phyloP scores from a whole-genome alignment of 306 rosid genomes.

The Aeschynomene evenia region DNA sequence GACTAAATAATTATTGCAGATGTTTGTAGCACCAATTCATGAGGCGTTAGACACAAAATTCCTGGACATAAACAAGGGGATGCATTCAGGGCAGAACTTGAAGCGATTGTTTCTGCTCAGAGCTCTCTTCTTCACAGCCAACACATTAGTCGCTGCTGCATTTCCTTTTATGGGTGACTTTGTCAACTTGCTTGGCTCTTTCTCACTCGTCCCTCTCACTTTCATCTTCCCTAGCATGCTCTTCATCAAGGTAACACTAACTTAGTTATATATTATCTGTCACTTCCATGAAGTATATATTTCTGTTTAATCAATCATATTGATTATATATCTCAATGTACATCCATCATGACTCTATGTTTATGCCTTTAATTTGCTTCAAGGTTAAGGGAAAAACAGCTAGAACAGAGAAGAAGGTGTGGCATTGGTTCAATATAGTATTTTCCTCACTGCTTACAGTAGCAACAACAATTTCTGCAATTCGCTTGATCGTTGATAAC shows the following conservation, averaged over 20 bases:
- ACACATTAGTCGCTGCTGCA: slow-evolving; percentile 49
- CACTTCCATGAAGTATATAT: too few relatives aligned
- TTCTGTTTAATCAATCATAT: too few relatives aligned
- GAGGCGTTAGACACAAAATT: slow-evolving; percentile 54
- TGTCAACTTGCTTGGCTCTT: slow-evolving; percentile 55
- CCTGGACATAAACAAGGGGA: slow-evolving; percentile 34
- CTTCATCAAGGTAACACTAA: slow-evolving; percentile 63
- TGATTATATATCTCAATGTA: not conserved
- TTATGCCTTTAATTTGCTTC: not conserved
- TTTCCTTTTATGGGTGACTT: slow-evolving; percentile 66
- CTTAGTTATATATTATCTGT: too few relatives aligned
- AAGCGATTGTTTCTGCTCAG: slow-evolving; percentile 42
- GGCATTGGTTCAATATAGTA: slow-evolving; percentile 59
- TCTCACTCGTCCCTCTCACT: slow-evolving; percentile 54
- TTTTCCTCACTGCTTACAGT: slow-evolving; percentile 41
- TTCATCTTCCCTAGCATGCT: slow-evolving; percentile 62
- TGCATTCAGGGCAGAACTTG: slow-evolving; percentile 47
- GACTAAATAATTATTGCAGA: slow-evolving; percentile 35
- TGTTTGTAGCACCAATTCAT: slow-evolving; percentile 53
- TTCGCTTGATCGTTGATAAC: slow-evolving; percentile 42
- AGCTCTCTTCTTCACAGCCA: slow-evolving; percentile 31
- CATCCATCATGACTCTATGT: not conserved
- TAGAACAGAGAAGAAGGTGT: slow-evolving; percentile 43
- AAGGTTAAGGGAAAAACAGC: slow-evolving; percentile 54
- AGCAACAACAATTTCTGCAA: slow-evolving; percentile 51